Percentiles rank a stretch among this genome's conserved stretches.
Conservation (phyloP, 192 early-diverging fungal genomes). For the Coemansia sp. region DNA sequence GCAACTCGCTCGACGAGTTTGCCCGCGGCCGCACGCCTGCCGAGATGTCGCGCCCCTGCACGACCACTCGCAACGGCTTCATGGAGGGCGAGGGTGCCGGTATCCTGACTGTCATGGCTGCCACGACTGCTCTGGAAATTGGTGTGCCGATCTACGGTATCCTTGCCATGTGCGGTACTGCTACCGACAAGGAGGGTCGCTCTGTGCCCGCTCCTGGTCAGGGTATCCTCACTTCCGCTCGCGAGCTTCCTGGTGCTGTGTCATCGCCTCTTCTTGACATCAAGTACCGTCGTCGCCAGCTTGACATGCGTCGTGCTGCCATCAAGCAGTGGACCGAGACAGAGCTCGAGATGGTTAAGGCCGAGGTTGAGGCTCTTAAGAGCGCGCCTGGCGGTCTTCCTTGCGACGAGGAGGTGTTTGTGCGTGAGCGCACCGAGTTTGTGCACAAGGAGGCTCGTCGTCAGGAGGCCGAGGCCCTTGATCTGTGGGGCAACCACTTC, state of each 20-base stretch:
- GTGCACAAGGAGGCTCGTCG: slow-evolving; percentile 65
- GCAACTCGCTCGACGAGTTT: slow-evolving; percentile 77
- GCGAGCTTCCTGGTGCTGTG: slow-evolving; percentile 61
- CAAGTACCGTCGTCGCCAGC: slow-evolving; percentile 78
- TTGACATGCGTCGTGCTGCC: slow-evolving; percentile 17
- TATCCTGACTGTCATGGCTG: slow-evolving; percentile 81
- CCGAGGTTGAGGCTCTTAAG: slow-evolving; percentile 30
- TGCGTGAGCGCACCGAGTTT: slow-evolving; percentile 29
- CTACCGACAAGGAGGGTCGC: slow-evolving; percentile 89
- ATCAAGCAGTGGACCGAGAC: slow-evolving; percentile 30
- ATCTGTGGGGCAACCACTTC: slow-evolving; percentile 77
- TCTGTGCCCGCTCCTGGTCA: slow-evolving; percentile 89
- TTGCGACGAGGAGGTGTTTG: slow-evolving; percentile 49
- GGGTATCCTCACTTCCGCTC: slow-evolving; percentile 86
- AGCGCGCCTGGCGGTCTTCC: slow-evolving; percentile 19
- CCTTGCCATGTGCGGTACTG: slow-evolving; percentile 77
- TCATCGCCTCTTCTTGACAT: slow-evolving; percentile 70
- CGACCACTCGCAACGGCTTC: slow-evolving; percentile 80
- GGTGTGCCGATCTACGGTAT: slow-evolving; percentile 89
- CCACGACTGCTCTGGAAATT: slow-evolving; percentile 77
- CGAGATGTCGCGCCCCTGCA: slow-evolving; percentile 89
- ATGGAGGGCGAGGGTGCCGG: slow-evolving; percentile 90
- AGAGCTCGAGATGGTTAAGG: slow-evolving; percentile 25
- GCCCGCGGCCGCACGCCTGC: slow-evolving; percentile 75
- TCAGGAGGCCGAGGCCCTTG: slow-evolving; percentile 75